phyloP scores from a whole-genome alignment of 2,329 filamentous ascomycete species.

The Botryotinia narcissicola region DNA sequence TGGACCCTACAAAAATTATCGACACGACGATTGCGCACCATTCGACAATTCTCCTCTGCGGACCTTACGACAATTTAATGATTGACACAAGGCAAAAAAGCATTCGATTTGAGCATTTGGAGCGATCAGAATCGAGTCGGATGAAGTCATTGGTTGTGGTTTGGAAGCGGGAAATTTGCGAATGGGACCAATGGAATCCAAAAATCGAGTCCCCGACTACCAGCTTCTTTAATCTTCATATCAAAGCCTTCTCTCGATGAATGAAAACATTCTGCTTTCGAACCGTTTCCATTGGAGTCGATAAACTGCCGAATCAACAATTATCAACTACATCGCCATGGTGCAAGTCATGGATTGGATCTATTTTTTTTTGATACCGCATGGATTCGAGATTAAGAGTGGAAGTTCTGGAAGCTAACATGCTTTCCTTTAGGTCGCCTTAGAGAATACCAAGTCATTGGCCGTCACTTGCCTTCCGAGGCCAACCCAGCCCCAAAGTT shows the following conservation, averaged over 20 bases:
- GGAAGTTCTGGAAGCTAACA: conserved; percentile 30
- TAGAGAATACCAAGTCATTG: conserved; percentile 99
- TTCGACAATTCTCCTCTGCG: not conserved
- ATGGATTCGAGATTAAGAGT: conserved; percentile 1
- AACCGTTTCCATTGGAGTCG: not conserved
- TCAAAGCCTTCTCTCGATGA: not conserved
- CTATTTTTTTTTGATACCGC: not conserved
- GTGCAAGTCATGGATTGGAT: not conserved
- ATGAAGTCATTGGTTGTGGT: not conserved
- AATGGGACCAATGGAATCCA: not conserved
- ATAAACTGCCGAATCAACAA: not conserved
- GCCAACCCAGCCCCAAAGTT: conserved; percentile 95
- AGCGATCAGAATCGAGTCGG: not conserved
- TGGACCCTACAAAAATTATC: not conserved
- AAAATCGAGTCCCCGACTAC: not conserved
- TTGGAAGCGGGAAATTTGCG: not conserved
- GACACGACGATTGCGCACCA: conserved; percentile 4
- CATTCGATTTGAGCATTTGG: not conserved
- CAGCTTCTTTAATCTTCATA: not conserved
- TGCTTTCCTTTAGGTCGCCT: conserved; percentile 75
- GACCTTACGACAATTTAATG: not conserved
- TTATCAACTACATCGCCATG: not conserved
- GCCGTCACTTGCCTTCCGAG: conserved; percentile 97
- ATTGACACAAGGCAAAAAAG: not conserved
- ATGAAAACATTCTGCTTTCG: not conserved